These are phyloP conservation scores for Fusarium falciforme DNA, from an alignment of 2,329 filamentous ascomycete genomes.

Conservation along the genomic window DNA sequence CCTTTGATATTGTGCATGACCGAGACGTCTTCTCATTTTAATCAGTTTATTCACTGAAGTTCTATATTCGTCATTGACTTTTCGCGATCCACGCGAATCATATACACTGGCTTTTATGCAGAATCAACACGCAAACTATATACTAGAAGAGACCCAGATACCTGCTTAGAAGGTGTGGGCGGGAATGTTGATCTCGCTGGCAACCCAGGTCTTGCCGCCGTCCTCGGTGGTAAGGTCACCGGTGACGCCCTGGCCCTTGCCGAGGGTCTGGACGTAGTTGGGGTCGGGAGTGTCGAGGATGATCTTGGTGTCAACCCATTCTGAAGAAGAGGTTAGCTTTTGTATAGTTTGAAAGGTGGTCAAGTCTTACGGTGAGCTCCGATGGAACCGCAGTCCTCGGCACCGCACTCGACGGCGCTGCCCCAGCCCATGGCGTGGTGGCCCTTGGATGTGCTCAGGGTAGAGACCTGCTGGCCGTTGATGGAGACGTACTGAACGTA, in stretches of 20 bases:
- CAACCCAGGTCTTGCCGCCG: conserved; percentile 24
- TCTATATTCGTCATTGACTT: background rate
- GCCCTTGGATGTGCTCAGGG: conserved; percentile 57
- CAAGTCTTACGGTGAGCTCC: conserved; percentile 30
- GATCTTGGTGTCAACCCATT: conserved; percentile 36
- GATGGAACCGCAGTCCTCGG: conserved; percentile 76
- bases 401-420: conserved; percentile 69
- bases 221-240: conserved; percentile 16
- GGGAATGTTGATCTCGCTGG: conserved; percentile 10
- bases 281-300: conserved; percentile 27
- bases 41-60: background rate
- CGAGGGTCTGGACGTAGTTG: conserved; percentile 32
- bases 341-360: accelerated
- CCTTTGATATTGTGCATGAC: no score
- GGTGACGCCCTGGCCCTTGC: conserved; percentile 28
- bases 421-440: conserved; percentile 56
- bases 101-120: background rate
- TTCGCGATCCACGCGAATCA: background rate
- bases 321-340: background rate
- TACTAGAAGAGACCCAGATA: background rate
- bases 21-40: background rate
- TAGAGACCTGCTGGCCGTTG: conserved; percentile 49
- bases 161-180: conserved; percentile 4
- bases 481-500: conserved; percentile 36
- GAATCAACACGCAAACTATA: background rate